Evolutionary conservation across 2,329 filamentous ascomycete species (phyloP).

Genomic region (Paracoccidioides brasiliensis): DNA sequence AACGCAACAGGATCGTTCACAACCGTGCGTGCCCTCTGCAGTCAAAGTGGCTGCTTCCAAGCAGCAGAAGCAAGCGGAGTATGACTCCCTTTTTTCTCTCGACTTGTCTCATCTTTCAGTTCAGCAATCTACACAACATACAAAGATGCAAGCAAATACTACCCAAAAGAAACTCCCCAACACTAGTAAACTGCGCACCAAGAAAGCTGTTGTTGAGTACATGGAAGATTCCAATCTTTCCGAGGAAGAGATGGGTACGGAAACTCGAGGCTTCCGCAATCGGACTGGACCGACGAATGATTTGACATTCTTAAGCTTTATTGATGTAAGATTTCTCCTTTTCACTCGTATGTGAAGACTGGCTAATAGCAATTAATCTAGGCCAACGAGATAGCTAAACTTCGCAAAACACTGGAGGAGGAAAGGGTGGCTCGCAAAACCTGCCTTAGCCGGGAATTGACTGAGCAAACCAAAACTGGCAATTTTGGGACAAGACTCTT

Average conservation of each 20-base stretch:
- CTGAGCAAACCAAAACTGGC: constrained; percentile 27
- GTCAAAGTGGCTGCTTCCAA: background rate
- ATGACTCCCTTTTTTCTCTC: constrained; percentile 12
- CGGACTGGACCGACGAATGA: constrained; percentile 21
- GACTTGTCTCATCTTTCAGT: constrained; percentile 1
- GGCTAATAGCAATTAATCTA: constrained; percentile 11
- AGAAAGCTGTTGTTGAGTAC: constrained; percentile 26
- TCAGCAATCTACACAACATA: background rate
- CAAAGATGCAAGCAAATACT: constrained; percentile 1
- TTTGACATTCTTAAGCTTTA: constrained; percentile 42
- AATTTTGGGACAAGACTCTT: constrained; percentile 24
- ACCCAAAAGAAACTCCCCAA: constrained; percentile 22
- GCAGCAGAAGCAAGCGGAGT: constrained; percentile 6
- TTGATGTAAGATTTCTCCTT: constrained; percentile 29
- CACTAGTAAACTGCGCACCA: constrained; percentile 28
- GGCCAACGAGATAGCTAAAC: constrained; percentile 37
- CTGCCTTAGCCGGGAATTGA: constrained; percentile 20
- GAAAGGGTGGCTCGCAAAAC: constrained; percentile 36
- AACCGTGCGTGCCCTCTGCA: background rate
- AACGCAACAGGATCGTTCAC: background rate
- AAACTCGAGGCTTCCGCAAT: constrained; percentile 18
- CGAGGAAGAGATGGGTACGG: constrained; percentile 15
- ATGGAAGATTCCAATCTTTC: constrained; percentile 14
- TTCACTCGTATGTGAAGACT: background rate
- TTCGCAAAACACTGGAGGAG: constrained; percentile 44